These are phyloP conservation scores for Paracorniculantispora psalliotae DNA, from an alignment of 2,329 filamentous ascomycete genomes.

Conservation along the genomic window DNA sequence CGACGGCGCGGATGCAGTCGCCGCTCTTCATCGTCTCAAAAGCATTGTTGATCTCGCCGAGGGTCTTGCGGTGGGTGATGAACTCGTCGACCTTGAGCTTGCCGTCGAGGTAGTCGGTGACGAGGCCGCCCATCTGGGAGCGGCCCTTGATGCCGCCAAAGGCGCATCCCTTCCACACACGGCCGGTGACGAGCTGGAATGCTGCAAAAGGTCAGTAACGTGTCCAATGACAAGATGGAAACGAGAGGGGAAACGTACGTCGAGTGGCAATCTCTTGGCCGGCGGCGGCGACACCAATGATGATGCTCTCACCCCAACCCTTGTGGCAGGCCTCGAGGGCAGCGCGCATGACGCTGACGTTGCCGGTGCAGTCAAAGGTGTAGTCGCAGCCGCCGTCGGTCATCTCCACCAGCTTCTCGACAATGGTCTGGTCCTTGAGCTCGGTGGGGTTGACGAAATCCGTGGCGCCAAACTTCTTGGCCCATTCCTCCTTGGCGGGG, in stretches of 20 bases:
- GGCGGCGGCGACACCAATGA: slow-evolving; percentile 95
- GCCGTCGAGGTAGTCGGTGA: slow-evolving; percentile 83
- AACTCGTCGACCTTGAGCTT: slow-evolving; percentile 98
- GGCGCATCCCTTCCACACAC: slow-evolving; percentile 95
- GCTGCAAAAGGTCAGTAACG: slow-evolving; percentile 46
- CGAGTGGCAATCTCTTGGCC: slow-evolving; percentile 93
- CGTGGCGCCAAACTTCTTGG: slow-evolving; percentile 90
- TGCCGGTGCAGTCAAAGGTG: slow-evolving; percentile 98
- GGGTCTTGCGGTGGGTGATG: slow-evolving; percentile 88
- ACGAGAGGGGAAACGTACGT: slow-evolving; percentile 63
- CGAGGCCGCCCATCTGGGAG: slow-evolving; percentile 80
- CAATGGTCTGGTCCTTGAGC: slow-evolving; percentile 72
- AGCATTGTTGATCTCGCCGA: slow-evolving; percentile 80
- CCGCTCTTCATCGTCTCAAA: slow-evolving; percentile 94
- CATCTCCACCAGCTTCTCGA: slow-evolving; percentile 92
- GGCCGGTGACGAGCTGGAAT: slow-evolving; percentile 97
- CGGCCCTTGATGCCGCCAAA: slow-evolving; percentile 98
- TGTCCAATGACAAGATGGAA: not conserved
- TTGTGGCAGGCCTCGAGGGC: slow-evolving; percentile 98
- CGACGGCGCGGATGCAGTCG: slow-evolving; percentile 94
- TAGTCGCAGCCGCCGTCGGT: slow-evolving; percentile 98
- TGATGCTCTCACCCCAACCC: slow-evolving; percentile 96
- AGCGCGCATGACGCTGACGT: slow-evolving; percentile 90
- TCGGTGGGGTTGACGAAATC: slow-evolving; percentile 93
- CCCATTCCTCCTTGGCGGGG: slow-evolving; percentile 84